These are phyloP conservation scores for Aspergillus chevalieri DNA, from an alignment of 2,329 filamentous ascomycete genomes.

Conservation along the genomic window DNA sequence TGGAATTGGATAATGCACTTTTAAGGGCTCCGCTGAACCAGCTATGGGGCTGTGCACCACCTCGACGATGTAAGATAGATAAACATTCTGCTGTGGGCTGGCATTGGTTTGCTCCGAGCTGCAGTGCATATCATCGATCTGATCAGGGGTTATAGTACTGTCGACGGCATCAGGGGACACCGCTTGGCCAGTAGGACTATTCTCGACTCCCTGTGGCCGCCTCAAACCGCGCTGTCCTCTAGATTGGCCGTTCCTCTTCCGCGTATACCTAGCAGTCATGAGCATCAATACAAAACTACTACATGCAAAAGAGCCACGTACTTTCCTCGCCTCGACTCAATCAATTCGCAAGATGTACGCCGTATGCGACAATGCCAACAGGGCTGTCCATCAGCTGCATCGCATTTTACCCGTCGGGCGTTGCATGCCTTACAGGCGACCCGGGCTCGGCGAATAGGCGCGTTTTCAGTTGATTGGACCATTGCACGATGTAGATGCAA, in stretches of 20 bases:
- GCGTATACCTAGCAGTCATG: constrained; percentile 3
- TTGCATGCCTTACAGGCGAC: constrained; percentile 22
- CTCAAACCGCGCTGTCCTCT: background rate
- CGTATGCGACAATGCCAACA: constrained; percentile 19
- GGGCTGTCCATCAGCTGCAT: constrained; percentile 15
- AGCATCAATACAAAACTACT: background rate
- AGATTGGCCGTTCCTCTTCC: constrained; percentile 4
- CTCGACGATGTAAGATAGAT: constrained; percentile 11
- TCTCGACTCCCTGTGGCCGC: background rate
- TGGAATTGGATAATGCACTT: constrained; percentile 11
- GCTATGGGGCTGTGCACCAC: constrained; percentile 14
- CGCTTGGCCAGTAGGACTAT: constrained; percentile 1
- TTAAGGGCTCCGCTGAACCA: constrained; percentile 8
- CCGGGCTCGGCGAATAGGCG: constrained; percentile 4
- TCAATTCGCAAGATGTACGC: constrained; percentile 14
- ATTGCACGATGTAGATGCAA: background rate
- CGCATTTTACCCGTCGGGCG: constrained; percentile 18
- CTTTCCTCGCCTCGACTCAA: constrained; percentile 20
- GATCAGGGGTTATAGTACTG: too few relatives aligned
- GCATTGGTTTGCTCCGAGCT: background rate
- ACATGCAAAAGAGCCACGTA: constrained; percentile 1
- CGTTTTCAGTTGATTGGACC: background rate
- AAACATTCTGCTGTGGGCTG: constrained; percentile 1
- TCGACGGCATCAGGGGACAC: constrained; percentile 2
- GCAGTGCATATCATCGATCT: background rate